These are phyloP conservation scores for Albifimbria verrucaria DNA, from an alignment of 2,329 filamentous ascomycete genomes.

Conservation along the genomic window DNA sequence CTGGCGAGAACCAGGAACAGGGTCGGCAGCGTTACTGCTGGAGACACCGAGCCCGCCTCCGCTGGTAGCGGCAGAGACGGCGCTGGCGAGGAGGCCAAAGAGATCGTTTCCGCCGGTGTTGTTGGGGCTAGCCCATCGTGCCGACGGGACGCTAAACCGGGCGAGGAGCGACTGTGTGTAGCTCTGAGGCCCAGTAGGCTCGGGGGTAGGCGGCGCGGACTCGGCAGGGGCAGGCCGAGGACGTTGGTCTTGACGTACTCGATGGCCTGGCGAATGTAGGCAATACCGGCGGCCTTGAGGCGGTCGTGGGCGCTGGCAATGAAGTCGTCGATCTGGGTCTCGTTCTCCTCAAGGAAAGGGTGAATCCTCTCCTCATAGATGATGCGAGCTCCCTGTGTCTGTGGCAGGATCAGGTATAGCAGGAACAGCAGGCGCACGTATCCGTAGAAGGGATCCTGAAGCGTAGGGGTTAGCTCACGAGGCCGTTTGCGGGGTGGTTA, in stretches of 20 bases:
- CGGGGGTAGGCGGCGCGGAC: slow-evolving; percentile 33
- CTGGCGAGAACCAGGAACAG: slow-evolving; percentile 13
- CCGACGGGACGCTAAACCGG: slow-evolving; percentile 78
- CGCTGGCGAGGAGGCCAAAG: slow-evolving; percentile 72
- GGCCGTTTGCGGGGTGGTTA: neutral
- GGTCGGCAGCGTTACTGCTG: slow-evolving; percentile 23
- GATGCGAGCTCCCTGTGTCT: slow-evolving; percentile 86
- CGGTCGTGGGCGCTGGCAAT: slow-evolving; percentile 80
- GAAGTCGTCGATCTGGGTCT: slow-evolving; percentile 83
- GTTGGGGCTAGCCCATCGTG: slow-evolving; percentile 52
- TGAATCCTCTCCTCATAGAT: slow-evolving; percentile 84
- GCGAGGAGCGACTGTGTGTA: slow-evolving; percentile 83
- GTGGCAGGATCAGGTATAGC: slow-evolving; percentile 93
- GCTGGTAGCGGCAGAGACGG: slow-evolving; percentile 61
- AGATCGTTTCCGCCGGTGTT: slow-evolving; percentile 58
- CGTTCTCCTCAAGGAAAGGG: slow-evolving; percentile 84
- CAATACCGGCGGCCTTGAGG: slow-evolving; percentile 71
- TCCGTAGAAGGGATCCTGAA: slow-evolving; percentile 85
- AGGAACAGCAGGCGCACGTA: slow-evolving; percentile 86
- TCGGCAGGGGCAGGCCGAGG: slow-evolving; percentile 68
- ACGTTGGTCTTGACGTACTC: slow-evolving; percentile 72
- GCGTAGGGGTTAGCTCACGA: neutral
- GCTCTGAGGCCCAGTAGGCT: slow-evolving; percentile 42
- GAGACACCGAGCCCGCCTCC: slow-evolving; percentile 28
- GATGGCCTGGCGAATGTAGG: slow-evolving; percentile 69